Evolutionary conservation across 257 asterid genomes (phyloP), one percentile per base, ranked within the genome.

Genomic region (Solanum chiquidenum): DNA sequence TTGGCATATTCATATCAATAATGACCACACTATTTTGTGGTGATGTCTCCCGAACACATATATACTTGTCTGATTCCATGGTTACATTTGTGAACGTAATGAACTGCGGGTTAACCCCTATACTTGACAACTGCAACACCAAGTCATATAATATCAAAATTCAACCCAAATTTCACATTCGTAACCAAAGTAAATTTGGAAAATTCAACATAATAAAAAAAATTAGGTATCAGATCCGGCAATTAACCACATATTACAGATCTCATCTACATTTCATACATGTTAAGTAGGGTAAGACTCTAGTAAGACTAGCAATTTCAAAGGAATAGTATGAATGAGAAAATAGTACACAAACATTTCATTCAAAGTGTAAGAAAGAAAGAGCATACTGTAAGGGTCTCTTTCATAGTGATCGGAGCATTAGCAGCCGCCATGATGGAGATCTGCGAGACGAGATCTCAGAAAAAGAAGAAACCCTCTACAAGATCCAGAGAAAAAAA

Each of bases 361-460:
- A 31, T 68, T 12, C 37, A 1, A 20, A 68, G 9, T 68, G 23
- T 6, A 68, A 6, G 23, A 69, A 69, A 34, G n/a, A 72, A 72
- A 72, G 79, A 72, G 79, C 40, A 72, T 72, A 72, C 79, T 16
- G 79, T 33, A 33, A 72, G 42, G 87, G 96, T 87, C 90, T 95
- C 98, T 87, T 95, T 97, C 99, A 97, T 97, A 55, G 95, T 93
- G 98, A 97, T 97, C 94, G 99, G 99, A 88, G 99, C 99, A 91
- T 93, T 95, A 87, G 98, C 98, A 46, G 99, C 99, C 93, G 99
- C 98, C 99, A 97, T 97, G 94, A 91, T 87, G 87, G 91, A 29
- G 86, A 82, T 91, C 88, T 89, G 79, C 79, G 42, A 87, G 74
- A 83, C 49, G 92, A 90, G 96, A 91, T 93, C 96, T 91, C 82